Conservation (phyloP, 371 early-diverging fungal species). For the Lichtheimia corymbifera region DNA sequence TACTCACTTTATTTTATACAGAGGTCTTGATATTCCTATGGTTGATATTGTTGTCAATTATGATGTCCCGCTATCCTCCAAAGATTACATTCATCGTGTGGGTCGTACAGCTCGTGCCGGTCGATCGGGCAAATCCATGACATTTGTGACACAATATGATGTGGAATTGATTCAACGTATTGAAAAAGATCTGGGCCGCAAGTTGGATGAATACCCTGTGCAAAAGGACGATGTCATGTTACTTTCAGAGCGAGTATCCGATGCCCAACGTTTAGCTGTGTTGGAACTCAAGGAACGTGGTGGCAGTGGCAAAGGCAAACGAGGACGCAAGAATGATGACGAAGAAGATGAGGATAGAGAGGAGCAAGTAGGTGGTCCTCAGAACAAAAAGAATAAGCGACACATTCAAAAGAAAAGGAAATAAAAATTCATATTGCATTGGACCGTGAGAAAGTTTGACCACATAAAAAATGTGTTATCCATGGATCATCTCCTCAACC, state of each 20-base stretch:
- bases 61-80: constrained; percentile 91
- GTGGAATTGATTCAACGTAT: constrained; percentile 93
- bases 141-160: constrained; percentile 98
- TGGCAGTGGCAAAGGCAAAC: constrained; percentile 54
- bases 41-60: constrained; percentile 97
- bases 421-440: constrained; percentile 1
- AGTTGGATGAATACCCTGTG: constrained; percentile 81
- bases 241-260: constrained; percentile 91
- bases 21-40: constrained; percentile 97
- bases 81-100: constrained; percentile 97
- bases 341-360: constrained; percentile 54
- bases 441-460: constrained; percentile 3
- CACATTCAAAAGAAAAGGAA: neutral
- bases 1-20: constrained; percentile 17
- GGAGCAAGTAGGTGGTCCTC: constrained; percentile 23
- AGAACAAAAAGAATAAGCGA: neutral
- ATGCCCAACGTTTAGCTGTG: constrained; percentile 86
- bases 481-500: neutral
- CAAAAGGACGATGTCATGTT: constrained; percentile 86
- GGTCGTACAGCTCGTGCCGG: constrained; percentile 98
- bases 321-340: constrained; percentile 52
- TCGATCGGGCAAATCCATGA: constrained; percentile 88
- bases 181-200: constrained; percentile 86
- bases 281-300: constrained; percentile 69
- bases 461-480: neutral